These are phyloP conservation scores for Thymus quinquecostatus DNA, from an alignment of 257 asterid species.

Conservation along the genomic window DNA sequence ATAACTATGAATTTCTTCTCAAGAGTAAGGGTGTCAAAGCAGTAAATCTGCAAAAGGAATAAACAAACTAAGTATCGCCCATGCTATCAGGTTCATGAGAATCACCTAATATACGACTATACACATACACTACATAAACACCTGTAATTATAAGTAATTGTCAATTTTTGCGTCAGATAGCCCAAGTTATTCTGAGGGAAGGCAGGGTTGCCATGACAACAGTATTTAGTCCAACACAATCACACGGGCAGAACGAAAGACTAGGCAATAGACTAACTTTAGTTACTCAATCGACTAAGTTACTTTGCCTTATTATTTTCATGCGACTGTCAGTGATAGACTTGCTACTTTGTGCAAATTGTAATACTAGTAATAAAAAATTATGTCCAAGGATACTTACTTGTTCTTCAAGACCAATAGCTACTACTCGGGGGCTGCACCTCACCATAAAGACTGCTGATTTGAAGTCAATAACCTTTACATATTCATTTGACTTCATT, in stretches of 20 bases:
- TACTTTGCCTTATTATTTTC: slow-evolving; percentile 3
- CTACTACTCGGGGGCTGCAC: slow-evolving; percentile 68
- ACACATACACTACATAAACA: background rate
- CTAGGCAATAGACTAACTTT: slow-evolving; percentile 15
- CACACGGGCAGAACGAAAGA: background rate
- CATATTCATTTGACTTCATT: slow-evolving; percentile 59
- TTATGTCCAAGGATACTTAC: slow-evolving; percentile 41
- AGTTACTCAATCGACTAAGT: slow-evolving; percentile 12
- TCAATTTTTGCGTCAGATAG: slow-evolving; percentile 10
- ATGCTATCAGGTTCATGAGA: slow-evolving; percentile 3
- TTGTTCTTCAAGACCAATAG: slow-evolving; percentile 80
- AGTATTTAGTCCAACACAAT: slow-evolving; percentile 26
- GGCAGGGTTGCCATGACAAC: slow-evolving; percentile 11
- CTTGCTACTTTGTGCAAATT: background rate
- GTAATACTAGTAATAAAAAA: background rate
- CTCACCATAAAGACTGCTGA: slow-evolving; percentile 73
- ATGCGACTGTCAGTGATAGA: background rate
- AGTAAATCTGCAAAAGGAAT: slow-evolving; percentile 54
- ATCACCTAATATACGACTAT: slow-evolving; percentile 27
- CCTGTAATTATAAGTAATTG: slow-evolving; percentile 7
- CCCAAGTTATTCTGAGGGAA: slow-evolving; percentile 5
- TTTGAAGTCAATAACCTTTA: slow-evolving; percentile 58
- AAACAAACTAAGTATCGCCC: slow-evolving; percentile 29
- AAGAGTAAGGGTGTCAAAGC: slow-evolving; percentile 62
- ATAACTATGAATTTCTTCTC: slow-evolving; percentile 68